Conservation (phyloP, 2,329 filamentous ascomycete genomes). For the Penicillium hordei region DNA sequence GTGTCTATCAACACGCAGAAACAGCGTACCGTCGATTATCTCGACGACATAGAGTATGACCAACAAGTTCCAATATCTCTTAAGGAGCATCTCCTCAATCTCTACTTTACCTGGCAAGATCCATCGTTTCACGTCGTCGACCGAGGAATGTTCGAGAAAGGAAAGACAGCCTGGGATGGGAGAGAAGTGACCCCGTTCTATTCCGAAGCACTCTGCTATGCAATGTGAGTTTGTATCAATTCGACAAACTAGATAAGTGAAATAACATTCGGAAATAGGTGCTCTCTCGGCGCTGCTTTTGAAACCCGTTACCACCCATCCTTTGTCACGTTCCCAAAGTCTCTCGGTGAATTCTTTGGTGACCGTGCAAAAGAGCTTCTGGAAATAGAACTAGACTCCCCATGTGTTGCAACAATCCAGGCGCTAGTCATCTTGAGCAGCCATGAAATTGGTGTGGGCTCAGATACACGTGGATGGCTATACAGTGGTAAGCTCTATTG, state of each 20-base stretch:
- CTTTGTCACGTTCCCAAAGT: conserved; percentile 35
- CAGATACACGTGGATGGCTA: conserved; percentile 45
- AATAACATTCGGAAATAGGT: conserved; percentile 19
- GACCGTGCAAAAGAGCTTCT: conserved; percentile 42
- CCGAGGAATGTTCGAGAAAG: conserved; percentile 25
- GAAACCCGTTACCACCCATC: conserved; percentile 37
- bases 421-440: conserved; percentile 44
- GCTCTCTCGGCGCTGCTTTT: conserved; percentile 36
- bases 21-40: background rate
- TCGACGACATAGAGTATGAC: conserved; percentile 24
- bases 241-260: background rate
- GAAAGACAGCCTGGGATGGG: conserved; percentile 15
- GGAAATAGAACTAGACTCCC: conserved; percentile 46
- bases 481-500: conserved; percentile 36
- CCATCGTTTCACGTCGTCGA: conserved; percentile 40
- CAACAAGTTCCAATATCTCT: conserved; percentile 29
- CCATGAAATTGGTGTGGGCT: conserved; percentile 39
- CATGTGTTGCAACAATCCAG: conserved; percentile 46
- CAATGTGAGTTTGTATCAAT: conserved; percentile 22
- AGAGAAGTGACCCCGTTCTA: conserved; percentile 24
- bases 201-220: conserved; percentile 27
- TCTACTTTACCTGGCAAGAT: conserved; percentile 47
- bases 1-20: too few relatives aligned
- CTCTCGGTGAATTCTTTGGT: conserved; percentile 39
- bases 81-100: conserved; percentile 37